These are phyloP conservation scores for Leccinum truebloodii DNA, from an alignment of 768 basidiomycete species.

Conservation along the genomic window DNA sequence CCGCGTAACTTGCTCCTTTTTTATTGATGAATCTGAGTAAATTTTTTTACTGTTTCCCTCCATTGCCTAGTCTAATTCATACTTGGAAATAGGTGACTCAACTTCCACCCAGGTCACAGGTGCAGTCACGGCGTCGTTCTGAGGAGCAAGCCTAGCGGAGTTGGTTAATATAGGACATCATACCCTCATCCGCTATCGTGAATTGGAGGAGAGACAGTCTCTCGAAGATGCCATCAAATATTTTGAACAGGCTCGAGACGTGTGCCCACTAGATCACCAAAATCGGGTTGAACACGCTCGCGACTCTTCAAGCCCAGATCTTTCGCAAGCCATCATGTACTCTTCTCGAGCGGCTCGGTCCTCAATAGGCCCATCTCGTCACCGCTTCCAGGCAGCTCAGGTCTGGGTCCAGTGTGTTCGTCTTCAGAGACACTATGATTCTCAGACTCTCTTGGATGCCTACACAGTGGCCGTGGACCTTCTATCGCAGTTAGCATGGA, in stretches of 20 bases:
- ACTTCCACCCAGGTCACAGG: not conserved
- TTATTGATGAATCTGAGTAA: not conserved
- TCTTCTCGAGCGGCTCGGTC: not conserved
- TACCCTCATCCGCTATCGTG: not conserved
- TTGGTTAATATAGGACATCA: not conserved
- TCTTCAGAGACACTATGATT: not conserved
- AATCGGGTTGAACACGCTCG: not conserved
- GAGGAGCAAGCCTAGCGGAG: not conserved
- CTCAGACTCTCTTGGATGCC: not conserved
- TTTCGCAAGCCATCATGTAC: not conserved
- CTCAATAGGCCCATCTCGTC: not conserved
- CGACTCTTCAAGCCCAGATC: not conserved
- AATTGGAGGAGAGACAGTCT: not conserved
- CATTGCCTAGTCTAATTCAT: not conserved
- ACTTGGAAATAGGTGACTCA: not conserved
- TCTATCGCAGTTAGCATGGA: not conserved
- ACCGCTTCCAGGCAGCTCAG: not conserved
- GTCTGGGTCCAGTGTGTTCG: not conserved
- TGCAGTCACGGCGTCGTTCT: not conserved
- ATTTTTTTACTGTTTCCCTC: not conserved
- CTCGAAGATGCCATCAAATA: not conserved
- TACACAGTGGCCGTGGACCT: not conserved
- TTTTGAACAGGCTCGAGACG: not conserved
- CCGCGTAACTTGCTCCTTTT: not conserved
- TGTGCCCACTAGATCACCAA: not conserved